A percentile compares a stretch with the other conserved stretches of the same genome.
phyloP scores from a whole-genome alignment of 257 asterid species.

The Solanum ossicruentum region DNA sequence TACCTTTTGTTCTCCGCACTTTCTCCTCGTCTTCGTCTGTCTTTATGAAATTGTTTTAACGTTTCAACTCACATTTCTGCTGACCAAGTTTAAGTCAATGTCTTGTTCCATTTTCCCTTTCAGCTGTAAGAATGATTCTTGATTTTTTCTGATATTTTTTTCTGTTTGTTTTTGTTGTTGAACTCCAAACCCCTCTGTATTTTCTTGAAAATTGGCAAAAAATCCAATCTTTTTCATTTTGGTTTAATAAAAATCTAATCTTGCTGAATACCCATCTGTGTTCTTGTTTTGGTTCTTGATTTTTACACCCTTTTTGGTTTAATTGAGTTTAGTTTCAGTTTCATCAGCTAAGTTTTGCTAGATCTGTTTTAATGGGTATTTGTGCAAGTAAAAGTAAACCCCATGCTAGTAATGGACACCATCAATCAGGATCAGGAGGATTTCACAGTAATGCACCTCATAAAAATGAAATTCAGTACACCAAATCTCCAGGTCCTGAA shows the following conservation, averaged over 20 bases:
- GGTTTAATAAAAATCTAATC: neutral
- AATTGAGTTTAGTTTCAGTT: neutral
- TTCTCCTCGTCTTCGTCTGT: neutral
- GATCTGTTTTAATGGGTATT: slow-evolving; percentile 21
- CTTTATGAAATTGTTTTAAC: neutral
- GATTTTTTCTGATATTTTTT: neutral
- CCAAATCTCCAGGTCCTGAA: slow-evolving; percentile 48
- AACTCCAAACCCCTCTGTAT: neutral
- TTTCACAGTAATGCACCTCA: slow-evolving; percentile 5
- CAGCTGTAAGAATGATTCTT: neutral
- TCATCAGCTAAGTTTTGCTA: neutral
- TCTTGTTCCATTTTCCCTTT: neutral
- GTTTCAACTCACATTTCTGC: neutral
- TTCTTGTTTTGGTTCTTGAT: neutral
- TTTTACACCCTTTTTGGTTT: neutral
- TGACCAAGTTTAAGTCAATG: neutral
- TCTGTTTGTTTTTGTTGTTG: neutral
- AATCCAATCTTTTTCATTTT: neutral
- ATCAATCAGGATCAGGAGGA: slow-evolving; percentile 13
- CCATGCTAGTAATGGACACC: slow-evolving; percentile 2
- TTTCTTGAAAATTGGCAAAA: neutral
- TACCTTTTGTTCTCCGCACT: neutral
- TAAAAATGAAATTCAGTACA: slow-evolving; percentile 27
- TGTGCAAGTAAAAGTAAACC: slow-evolving; percentile 29
- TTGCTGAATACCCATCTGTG: neutral